Percentiles rank a stretch among this genome's conserved stretches.
Evolutionary conservation across 768 basidiomycete genomes (phyloP).

Genomic region (Mycena polygramma): DNA sequence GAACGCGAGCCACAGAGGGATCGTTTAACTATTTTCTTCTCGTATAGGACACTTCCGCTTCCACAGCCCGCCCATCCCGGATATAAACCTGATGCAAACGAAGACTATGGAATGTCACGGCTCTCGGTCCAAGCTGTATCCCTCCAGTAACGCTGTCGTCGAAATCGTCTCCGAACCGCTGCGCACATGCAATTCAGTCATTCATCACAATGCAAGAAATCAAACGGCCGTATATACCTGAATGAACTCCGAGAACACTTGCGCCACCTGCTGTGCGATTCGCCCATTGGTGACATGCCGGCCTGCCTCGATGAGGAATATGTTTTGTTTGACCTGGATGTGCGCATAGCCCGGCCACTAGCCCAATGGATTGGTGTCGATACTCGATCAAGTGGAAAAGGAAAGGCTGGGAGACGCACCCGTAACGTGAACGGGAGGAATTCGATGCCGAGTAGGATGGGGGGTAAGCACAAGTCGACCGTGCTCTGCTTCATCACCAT

Average conservation of each 20-base stretch:
- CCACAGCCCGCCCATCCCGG: background rate
- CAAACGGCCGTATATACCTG: background rate
- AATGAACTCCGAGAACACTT: slow-evolving; percentile 24
- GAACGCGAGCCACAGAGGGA: background rate
- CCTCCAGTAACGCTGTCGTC: slow-evolving; percentile 3
- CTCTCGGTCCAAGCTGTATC: slow-evolving; percentile 24
- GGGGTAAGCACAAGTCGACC: slow-evolving; percentile 14
- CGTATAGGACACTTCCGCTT: slow-evolving; percentile 22
- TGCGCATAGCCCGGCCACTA: slow-evolving; percentile 34
- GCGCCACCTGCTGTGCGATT: slow-evolving; percentile 23
- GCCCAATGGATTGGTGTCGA: background rate
- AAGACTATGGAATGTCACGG: slow-evolving; percentile 24
- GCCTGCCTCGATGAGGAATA: slow-evolving; percentile 17
- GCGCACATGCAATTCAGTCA: too few species aligned
- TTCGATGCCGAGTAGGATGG: background rate
- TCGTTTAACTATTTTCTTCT: slow-evolving; percentile 18
- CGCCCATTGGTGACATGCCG: slow-evolving; percentile 24
- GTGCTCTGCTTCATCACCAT: slow-evolving; percentile 29
- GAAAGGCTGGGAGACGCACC: slow-evolving; percentile 16
- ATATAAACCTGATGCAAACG: slow-evolving; percentile 25
- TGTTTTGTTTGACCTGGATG: slow-evolving; percentile 9
- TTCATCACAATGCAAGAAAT: background rate
- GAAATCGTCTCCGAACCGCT: slow-evolving; percentile 23
- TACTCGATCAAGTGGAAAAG: background rate
- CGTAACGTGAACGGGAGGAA: slow-evolving; percentile 14